Evolutionary conservation across 2,329 filamentous ascomycete genomes (phyloP), one percentile per base, ranked within the genome.

Genomic region (Aspergillus awamori): DNA sequence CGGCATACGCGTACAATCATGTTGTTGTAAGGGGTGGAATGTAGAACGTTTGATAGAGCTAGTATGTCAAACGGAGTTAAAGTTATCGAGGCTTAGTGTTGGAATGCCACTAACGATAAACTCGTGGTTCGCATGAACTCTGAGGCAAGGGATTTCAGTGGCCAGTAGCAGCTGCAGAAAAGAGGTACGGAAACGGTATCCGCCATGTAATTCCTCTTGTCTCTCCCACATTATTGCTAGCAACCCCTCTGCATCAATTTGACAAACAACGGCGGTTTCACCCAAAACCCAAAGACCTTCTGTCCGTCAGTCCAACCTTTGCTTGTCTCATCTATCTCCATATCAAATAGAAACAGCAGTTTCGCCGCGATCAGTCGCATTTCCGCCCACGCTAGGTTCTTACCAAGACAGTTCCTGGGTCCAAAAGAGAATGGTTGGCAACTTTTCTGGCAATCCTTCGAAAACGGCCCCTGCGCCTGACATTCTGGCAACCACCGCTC

Each of bases 401-500:
- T 30, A 8, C 72, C 74, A 2, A 75, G 63, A 53, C 74, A 76
- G 22, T 69, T 70, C 4, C 69, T 65, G 10, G 72, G 69, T 1
- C 74, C 74, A 36, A 67, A 65, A 2, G 67, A 69, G 47, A 73
- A 75, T 2, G 75, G 71, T 41, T 74, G 71, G 11, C 76, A 61
- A 62, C 65, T 1, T 72, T 72, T 17, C 67, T 65, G 20, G 10
- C 13, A 6, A 22, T 45, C 41, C 2, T 15, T 13, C 2, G 8
- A 11, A 13, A 45, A 45, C 2, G 10, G 10, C 10, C 10, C 20
- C 20, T 45, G 20, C 11, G 24, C 41, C 20, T 45, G 41, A 24
- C 20, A 45, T 7, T 45, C 20, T 13, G 41, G 41, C 6, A 45
- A 2, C 41, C 41, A 45, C 20, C 41, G 41, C 17, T 45, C 41